Base-by-base conservation (phyloP, 495 filamentous ascomycete genomes). In the Penicillium roqueforti region DNA sequence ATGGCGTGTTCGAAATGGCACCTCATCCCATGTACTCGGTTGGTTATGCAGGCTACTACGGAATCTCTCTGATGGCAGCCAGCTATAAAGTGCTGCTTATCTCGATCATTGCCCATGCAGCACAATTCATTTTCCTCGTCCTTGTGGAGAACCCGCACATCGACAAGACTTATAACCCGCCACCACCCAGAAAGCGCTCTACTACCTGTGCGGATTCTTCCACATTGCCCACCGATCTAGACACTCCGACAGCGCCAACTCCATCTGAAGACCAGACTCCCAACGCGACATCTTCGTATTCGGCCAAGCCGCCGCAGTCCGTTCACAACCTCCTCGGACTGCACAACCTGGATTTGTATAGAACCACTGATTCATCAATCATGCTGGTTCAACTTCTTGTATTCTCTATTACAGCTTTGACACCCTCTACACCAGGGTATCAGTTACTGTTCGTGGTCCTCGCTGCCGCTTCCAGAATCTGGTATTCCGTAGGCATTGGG, bases 21-120 rank as follows among this genome's bases (percentile, higher is more conserved):
- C 93, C 93, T 22, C 93, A 98, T 69, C 93, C 93, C 37, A 98
- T 98, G 93, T 98, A 98, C 76, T 95, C 92, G 40, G 91, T 98
- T 61, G 93, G 93, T 28, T 98, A 98, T 71, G 90, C 91, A 22
- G 93, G 93, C 25, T 98, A 95, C 71, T 98, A 98, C 65, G 95
- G 93, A 55, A 96, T 97, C 64, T 97, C 92, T n/a, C 83, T 96
- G 68, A 92, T 98, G 83, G 91, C 92, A 23, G 93, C 95, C 44
- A 97, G 95, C 73, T 97, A 97, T 76, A 88, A 89, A 56, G 93
- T 98, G 50, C 77, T 97, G 9, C 91, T 95, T 78, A 95, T 96
- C 66, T 97, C 95, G 16, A 89, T 98, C 57, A 73, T 91, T 68
- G 95, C 92, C 57, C 93, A 98, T 76, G 89, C 90, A 65, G 87